Evolutionary conservation across 192 early-diverging fungal genomes (phyloP).

Genomic region (Lobosporangium transversale): DNA sequence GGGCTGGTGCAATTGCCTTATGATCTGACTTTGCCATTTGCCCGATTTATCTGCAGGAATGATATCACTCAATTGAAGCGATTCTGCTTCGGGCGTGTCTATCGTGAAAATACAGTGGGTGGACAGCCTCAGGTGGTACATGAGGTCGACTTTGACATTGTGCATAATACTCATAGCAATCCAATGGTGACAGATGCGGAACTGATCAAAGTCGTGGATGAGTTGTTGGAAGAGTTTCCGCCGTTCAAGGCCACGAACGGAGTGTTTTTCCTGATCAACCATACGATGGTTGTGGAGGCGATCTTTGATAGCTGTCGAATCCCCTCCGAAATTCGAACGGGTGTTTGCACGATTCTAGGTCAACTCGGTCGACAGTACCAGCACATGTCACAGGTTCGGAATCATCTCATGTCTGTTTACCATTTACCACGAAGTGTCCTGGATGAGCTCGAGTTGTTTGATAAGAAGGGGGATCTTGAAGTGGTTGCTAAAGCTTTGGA

Average conservation of each 20-base stretch:
- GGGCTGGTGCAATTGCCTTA: constrained; percentile 85
- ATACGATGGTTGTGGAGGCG: constrained; percentile 74
- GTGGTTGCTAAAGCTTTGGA: constrained; percentile 57
- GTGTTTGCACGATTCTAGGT: constrained; percentile 66
- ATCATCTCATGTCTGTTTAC: constrained; percentile 69
- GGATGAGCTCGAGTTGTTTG: constrained; percentile 73
- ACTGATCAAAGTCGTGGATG: constrained; percentile 82
- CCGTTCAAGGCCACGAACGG: constrained; percentile 66
- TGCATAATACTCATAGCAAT: constrained; percentile 66
- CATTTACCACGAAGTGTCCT: constrained; percentile 67
- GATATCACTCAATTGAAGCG: constrained; percentile 81
- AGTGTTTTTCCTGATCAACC: constrained; percentile 77
- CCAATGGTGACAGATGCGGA: constrained; percentile 89
- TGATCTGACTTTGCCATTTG: constrained; percentile 94
- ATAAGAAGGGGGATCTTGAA: constrained; percentile 67
- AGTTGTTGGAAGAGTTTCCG: constrained; percentile 75
- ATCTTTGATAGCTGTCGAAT: constrained; percentile 80
- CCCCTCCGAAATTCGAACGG: constrained; percentile 62
- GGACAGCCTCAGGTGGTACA: constrained; percentile 83
- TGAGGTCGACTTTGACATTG: constrained; percentile 94
- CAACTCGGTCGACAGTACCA: constrained; percentile 66
- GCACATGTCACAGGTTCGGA: constrained; percentile 62
- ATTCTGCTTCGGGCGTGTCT: constrained; percentile 87
- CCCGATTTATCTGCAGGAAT: constrained; percentile 81
- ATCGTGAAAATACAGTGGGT: constrained; percentile 80